A percentile compares a stretch with the other conserved stretches of the same genome.
phyloP scores from a whole-genome alignment of 169 alveolate genomes.

The Theileria annulata region DNA sequence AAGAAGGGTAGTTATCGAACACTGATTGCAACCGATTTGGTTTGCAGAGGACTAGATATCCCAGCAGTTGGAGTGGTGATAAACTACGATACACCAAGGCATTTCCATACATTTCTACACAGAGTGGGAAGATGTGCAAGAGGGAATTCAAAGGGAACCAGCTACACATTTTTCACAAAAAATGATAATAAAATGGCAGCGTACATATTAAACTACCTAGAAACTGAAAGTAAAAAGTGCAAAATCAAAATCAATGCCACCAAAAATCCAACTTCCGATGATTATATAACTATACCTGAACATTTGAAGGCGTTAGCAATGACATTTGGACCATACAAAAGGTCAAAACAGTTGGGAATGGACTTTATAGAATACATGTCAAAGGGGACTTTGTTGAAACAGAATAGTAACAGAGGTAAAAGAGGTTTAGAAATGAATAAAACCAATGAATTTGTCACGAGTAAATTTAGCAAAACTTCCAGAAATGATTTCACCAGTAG shows the following conservation, averaged over 20 bases:
- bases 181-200: conserved; percentile 24
- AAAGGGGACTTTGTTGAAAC: background rate
- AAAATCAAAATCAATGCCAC: background rate
- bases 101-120: conserved; percentile 32
- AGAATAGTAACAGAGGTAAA: conserved; percentile 8
- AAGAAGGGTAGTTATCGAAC: conserved; percentile 6
- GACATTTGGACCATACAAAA: conserved; percentile 16
- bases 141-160: conserved; percentile 15
- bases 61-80: conserved; percentile 19
- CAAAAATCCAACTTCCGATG: background rate
- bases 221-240: conserved; percentile 1
- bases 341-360: background rate
- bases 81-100: conserved; percentile 49
- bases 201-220: conserved; percentile 15
- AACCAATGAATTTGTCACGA: background rate
- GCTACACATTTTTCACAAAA: conserved; percentile 26
- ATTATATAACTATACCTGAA: conserved; percentile 8
- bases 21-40: conserved; percentile 22
- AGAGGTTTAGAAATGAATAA: background rate
- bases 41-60: conserved; percentile 39
- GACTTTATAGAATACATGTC: conserved; percentile 19
- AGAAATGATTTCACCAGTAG: background rate
- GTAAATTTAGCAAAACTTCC: background rate
- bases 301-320: conserved; percentile 18
- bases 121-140: conserved; percentile 44